Percentiles rank a stretch among this genome's conserved stretches.
These are phyloP conservation scores for Amanita polypyramis DNA, from an alignment of 768 basidiomycete species.

Conservation along the genomic window DNA sequence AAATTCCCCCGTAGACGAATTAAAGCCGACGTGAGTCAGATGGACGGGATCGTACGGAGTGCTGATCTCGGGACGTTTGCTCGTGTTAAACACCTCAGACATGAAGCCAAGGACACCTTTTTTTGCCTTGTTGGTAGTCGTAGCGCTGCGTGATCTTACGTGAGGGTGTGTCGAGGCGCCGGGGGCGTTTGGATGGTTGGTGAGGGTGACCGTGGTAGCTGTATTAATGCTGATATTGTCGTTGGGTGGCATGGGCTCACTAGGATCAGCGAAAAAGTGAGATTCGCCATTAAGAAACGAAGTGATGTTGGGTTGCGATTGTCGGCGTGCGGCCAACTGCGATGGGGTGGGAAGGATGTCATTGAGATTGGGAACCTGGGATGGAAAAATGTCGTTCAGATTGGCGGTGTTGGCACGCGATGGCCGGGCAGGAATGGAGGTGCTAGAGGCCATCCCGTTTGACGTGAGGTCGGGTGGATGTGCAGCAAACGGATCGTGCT, in stretches of 20 bases:
- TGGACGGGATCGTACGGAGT: conserved; percentile 99
- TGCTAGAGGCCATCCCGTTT: conserved; percentile 25
- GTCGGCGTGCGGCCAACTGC: conserved; percentile 34
- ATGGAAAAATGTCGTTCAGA: conserved; percentile 61
- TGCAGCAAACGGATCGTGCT: conserved; percentile 52
- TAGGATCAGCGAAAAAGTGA: conserved; percentile 33
- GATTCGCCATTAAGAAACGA: conserved; percentile 23
- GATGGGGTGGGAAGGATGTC: conserved; percentile 51
- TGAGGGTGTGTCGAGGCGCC: conserved; percentile 13
- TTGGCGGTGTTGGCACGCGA: conserved; percentile 80
- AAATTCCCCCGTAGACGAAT: conserved; percentile 96
- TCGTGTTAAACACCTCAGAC: conserved; percentile 53
- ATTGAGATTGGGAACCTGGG: conserved; percentile 39
- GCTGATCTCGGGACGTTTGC: conserved; percentile 84
- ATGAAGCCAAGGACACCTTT: conserved; percentile 74
- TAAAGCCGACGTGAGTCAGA: conserved; percentile 98
- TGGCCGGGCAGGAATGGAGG: conserved; percentile 65
- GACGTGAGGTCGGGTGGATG: conserved; percentile 20
- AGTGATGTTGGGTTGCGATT: conserved; percentile 32
- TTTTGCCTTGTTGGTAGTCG: conserved; percentile 37
- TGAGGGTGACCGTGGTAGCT: conserved; percentile 14
- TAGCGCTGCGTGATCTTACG: conserved; percentile 33
- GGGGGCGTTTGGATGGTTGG: conserved; percentile 7
- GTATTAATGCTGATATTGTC: conserved; percentile 17
- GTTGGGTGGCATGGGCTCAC: conserved; percentile 27